Evolutionary conservation across 1,139 yeast genomes (phyloP).

Genomic region (Nakaseomyces kungkrabaensis): DNA sequence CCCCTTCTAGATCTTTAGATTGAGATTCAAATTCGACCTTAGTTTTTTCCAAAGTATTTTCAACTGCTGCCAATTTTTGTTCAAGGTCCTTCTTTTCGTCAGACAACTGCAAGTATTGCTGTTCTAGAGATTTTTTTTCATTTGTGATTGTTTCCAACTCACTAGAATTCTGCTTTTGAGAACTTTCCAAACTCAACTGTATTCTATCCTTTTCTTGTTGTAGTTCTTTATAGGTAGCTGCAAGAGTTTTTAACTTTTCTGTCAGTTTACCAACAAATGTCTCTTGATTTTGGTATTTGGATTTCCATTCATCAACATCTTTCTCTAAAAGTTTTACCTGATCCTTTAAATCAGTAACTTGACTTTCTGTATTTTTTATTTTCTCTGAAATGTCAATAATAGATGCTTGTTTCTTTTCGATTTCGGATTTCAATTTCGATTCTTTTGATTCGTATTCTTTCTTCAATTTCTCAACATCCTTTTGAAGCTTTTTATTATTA

Average conservation of each 20-base stretch:
- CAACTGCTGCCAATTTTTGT: not conserved
- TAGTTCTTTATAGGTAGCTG: constrained; percentile 25
- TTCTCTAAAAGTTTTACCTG: constrained; percentile 14
- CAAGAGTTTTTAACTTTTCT: constrained; percentile 31
- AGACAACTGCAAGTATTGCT: constrained; percentile 1
- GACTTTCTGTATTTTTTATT: constrained; percentile 6
- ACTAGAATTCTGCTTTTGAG: constrained; percentile 7
- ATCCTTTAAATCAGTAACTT: not conserved
- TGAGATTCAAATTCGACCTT: not conserved
- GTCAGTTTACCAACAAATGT: constrained; percentile 30
- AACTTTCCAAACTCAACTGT: constrained; percentile 9
- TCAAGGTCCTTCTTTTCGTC: constrained; percentile 3
- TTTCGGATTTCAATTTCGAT: constrained; percentile 13
- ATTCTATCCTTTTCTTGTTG: constrained; percentile 19
- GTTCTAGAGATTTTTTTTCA: constrained; percentile 5
- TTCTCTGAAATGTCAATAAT: constrained; percentile 8
- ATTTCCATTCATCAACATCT: constrained; percentile 22
- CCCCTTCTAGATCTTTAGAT: constrained; percentile 1
- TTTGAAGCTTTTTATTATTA: constrained; percentile 35
- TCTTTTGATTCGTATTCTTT: constrained; percentile 2
- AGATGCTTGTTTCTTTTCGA: constrained; percentile 10
- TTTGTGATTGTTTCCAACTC: not conserved
- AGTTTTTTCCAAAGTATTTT: not conserved
- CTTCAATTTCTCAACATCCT: constrained; percentile 31
- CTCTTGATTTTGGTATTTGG: constrained; percentile 23